Percentiles rank a stretch among this genome's conserved stretches.
These are phyloP conservation scores for Penstemon newberryi DNA, from an alignment of 257 asterid genomes.

Conservation along the genomic window DNA sequence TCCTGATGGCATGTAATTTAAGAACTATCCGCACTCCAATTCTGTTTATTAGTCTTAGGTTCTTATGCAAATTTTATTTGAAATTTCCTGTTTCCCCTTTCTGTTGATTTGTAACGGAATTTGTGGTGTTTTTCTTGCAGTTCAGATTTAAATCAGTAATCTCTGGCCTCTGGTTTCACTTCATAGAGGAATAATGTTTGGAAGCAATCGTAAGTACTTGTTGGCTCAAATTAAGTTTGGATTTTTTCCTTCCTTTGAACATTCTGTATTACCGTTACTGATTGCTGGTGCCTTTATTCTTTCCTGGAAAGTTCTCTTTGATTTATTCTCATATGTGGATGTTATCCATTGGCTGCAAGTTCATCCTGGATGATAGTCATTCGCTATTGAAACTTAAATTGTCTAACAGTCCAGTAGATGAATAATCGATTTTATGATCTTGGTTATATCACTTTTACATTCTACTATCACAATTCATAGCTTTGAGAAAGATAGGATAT, in stretches of 20 bases:
- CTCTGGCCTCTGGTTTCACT: conserved; percentile 23
- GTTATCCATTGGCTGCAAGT: neutral
- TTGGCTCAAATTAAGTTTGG: neutral
- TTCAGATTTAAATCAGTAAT: conserved; percentile 32
- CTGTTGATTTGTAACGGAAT: neutral
- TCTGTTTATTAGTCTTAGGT: conserved; percentile 4
- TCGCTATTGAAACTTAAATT: neutral
- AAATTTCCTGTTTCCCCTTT: neutral
- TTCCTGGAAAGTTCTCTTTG: neutral
- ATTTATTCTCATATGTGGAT: conserved; percentile 6
- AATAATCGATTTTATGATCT: neutral
- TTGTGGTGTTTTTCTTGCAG: conserved; percentile 22
- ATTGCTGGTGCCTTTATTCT: conserved; percentile 3
- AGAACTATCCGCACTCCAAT: neutral
- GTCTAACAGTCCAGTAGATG: neutral
- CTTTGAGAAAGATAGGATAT: neutral
- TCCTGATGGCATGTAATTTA: conserved; percentile 4
- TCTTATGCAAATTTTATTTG: conserved; percentile 2
- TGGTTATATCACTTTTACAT: neutral
- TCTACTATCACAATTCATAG: neutral
- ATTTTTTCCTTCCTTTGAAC: conserved; percentile 15
- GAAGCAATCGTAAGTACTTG: conserved; percentile 56
- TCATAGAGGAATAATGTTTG: conserved; percentile 44
- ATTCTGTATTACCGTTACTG: conserved; percentile 19
- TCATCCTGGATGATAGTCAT: neutral